These are phyloP conservation scores for Favolaschia claudopus DNA, from an alignment of 768 basidiomycete species.

Conservation along the genomic window DNA sequence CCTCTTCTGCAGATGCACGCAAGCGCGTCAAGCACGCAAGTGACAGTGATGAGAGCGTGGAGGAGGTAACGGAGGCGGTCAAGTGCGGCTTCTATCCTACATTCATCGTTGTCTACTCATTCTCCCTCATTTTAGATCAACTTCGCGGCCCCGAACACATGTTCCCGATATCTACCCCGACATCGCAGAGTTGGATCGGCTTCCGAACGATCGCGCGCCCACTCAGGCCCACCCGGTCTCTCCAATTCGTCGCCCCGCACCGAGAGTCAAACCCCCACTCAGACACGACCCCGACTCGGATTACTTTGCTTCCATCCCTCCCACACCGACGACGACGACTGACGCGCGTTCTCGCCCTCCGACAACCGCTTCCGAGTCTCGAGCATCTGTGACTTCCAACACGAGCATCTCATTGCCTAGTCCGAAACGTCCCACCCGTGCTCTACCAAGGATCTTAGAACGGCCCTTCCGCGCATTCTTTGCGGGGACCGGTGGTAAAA, in stretches of 20 bases:
- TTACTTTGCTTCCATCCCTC: conserved; percentile 15
- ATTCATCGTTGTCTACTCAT: neutral
- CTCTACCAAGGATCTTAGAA: too few relatives aligned
- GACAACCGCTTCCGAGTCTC: conserved; percentile 13
- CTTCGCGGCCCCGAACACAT: neutral
- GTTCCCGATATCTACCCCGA: conserved; percentile 18
- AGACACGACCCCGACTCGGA: neutral
- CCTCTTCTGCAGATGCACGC: neutral
- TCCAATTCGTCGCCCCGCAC: neutral
- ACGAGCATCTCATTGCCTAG: neutral
- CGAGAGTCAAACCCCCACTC: neutral
- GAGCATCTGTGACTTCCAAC: conserved; percentile 6
- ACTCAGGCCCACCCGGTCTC: neutral
- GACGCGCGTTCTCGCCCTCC: conserved; percentile 15
- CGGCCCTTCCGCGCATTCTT: too few relatives aligned
- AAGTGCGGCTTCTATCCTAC: neutral
- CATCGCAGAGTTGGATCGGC: conserved; percentile 1
- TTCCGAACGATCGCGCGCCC: neutral
- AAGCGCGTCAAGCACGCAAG: conserved; percentile 2
- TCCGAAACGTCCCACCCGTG: neutral
- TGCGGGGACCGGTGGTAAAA: too few relatives aligned
- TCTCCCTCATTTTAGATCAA: neutral
- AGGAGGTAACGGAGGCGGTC: conserved; percentile 13
- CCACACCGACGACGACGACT: conserved; percentile 11
- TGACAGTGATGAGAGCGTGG: neutral